These are phyloP conservation scores for Pythium chondricola DNA, from an alignment of 352 stramenopile species.

Conservation along the genomic window DNA sequence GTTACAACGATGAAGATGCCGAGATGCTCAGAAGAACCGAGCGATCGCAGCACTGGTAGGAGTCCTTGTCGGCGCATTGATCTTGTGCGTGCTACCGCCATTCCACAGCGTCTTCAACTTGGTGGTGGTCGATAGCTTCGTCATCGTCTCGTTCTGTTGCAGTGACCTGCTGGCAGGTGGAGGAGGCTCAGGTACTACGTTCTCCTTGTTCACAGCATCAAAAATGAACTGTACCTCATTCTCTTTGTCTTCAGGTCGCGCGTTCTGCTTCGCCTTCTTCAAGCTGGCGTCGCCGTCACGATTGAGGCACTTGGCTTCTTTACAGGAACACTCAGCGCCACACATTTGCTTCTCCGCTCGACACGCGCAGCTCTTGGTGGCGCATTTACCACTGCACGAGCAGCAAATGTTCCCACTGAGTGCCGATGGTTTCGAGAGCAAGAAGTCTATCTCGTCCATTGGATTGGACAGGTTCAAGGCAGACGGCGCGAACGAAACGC, in stretches of 20 bases:
- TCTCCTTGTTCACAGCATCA: constrained; percentile 17
- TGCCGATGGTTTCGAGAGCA: constrained; percentile 34
- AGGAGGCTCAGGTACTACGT: no score
- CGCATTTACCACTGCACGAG: constrained; percentile 67
- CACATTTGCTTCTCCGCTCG: constrained; percentile 38
- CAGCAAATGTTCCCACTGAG: constrained; percentile 35
- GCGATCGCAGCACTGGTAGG: neutral
- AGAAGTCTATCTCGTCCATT: constrained; percentile 54
- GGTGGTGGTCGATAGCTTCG: no score
- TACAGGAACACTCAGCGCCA: constrained; percentile 46
- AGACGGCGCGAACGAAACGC: neutral
- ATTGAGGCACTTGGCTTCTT: constrained; percentile 53
- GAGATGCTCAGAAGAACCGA: neutral
- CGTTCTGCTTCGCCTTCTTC: constrained; percentile 18
- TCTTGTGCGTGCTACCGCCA: constrained; percentile 8
- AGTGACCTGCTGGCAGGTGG: neutral
- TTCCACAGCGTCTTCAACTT: constrained; percentile 25
- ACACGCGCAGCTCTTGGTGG: constrained; percentile 61
- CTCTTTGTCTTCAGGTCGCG: constrained; percentile 19
- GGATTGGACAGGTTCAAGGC: constrained; percentile 4
- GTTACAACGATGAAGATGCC: constrained; percentile 10
- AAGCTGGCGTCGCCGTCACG: constrained; percentile 17
- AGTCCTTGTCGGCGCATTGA: neutral
- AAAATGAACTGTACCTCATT: constrained; percentile 37
- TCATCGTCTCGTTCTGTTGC: neutral